A percentile compares a stretch with the other conserved stretches of the same genome.
phyloP scores from a whole-genome alignment of 352 stramenopile species.

The Peronospora belbahrii region DNA sequence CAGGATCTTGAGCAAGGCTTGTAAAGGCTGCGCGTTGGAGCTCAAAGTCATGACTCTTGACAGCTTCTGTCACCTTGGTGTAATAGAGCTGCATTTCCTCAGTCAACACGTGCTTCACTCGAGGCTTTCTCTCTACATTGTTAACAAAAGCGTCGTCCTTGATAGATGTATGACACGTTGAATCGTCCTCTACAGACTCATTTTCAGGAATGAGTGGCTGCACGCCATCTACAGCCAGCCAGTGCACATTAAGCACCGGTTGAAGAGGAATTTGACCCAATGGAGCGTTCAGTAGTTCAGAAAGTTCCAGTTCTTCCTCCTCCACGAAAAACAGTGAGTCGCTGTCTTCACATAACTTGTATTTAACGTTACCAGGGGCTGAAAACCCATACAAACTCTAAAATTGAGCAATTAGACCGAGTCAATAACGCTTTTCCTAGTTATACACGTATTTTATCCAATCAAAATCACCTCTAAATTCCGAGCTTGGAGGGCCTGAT shows the following conservation, averaged over 20 bases:
- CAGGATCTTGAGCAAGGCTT: constrained; percentile 73
- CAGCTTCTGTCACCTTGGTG: constrained; percentile 76
- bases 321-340: constrained; percentile 58
- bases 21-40: constrained; percentile 69
- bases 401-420: background rate
- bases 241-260: constrained; percentile 69
- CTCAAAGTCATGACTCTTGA: constrained; percentile 69
- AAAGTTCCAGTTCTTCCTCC: constrained; percentile 65
- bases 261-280: constrained; percentile 66
- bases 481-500: constrained; percentile 65
- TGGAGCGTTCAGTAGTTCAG: constrained; percentile 66
- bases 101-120: constrained; percentile 82
- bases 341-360: constrained; percentile 53
- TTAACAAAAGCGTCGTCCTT: constrained; percentile 69
- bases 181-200: constrained; percentile 63
- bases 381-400: constrained; percentile 74
- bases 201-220: constrained; percentile 82
- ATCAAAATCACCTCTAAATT: constrained; percentile 47
- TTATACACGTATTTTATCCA: background rate
- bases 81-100: constrained; percentile 89
- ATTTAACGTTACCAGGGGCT: constrained; percentile 39
- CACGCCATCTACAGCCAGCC: constrained; percentile 76
- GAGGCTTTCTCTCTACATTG: constrained; percentile 63
- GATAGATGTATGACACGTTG: constrained; percentile 59
- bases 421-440: background rate